A percentile compares a stretch with the other conserved stretches of the same genome.
Evolutionary conservation across 257 asterid genomes (phyloP).

Genomic region (Thymus mandschuricus): DNA sequence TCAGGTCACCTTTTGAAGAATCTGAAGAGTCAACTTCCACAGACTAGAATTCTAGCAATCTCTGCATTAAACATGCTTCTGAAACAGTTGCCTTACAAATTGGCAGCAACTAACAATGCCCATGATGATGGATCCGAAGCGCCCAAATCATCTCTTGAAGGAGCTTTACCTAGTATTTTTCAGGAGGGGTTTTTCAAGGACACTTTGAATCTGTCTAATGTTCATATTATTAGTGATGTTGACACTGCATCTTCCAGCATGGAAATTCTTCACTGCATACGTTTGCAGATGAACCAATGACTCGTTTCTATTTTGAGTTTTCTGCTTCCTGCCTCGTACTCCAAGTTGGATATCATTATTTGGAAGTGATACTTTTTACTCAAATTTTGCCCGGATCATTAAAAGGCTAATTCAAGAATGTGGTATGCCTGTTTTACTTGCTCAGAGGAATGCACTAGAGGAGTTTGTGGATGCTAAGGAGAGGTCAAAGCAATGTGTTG

Average conservation of each 20-base stretch:
- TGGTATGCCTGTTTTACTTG: slow-evolving; percentile 79
- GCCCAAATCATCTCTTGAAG: slow-evolving; percentile 83
- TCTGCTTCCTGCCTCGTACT: slow-evolving; percentile 98
- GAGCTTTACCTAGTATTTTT: slow-evolving; percentile 71
- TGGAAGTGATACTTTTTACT: slow-evolving; percentile 80
- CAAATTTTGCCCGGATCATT: slow-evolving; percentile 88
- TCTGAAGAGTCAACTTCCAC: slow-evolving; percentile 98
- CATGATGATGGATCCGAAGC: slow-evolving; percentile 48
- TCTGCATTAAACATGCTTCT: no score
- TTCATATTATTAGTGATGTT: slow-evolving; percentile 78
- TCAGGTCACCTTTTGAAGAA: slow-evolving; percentile 95
- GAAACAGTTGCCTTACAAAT: no score
- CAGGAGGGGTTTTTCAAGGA: slow-evolving; percentile 89
- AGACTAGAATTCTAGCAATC: no score
- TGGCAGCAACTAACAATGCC: no score
- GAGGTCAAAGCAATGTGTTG: no score
- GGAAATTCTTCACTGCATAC: slow-evolving; percentile 84
- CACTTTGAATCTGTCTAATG: slow-evolving; percentile 82
- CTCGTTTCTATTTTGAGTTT: slow-evolving; percentile 94
- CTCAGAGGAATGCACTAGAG: slow-evolving; percentile 68
- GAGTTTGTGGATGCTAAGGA: slow-evolving; percentile 84
- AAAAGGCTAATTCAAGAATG: slow-evolving; percentile 96
- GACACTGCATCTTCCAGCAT: slow-evolving; percentile 73
- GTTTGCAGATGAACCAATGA: slow-evolving; percentile 87
- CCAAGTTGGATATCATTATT: slow-evolving; percentile 94